Evolutionary conservation across 2,329 filamentous ascomycete species (phyloP).

Genomic region (Hypocreales sp.): DNA sequence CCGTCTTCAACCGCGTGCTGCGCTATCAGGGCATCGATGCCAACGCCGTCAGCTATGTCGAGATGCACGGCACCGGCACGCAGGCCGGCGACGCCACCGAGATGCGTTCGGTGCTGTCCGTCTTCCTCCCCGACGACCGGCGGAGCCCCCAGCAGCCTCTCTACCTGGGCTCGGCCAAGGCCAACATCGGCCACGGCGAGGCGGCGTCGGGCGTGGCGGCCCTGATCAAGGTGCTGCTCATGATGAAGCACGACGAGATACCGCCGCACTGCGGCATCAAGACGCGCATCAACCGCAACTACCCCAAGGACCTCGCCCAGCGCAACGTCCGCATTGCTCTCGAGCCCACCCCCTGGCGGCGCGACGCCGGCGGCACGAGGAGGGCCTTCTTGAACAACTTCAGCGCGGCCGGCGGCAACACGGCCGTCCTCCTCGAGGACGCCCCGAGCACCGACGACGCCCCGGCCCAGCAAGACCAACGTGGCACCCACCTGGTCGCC

Average conservation of each 20-base stretch:
- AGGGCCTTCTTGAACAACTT: slow-evolving; percentile 52
- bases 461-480: slow-evolving; percentile 34
- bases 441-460: slow-evolving; percentile 27
- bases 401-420: slow-evolving; percentile 57
- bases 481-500: slow-evolving; percentile 41
- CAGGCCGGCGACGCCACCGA: slow-evolving; percentile 76
- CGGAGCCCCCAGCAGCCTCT: slow-evolving; percentile 32
- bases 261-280: slow-evolving; percentile 57
- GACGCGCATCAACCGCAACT: slow-evolving; percentile 41
- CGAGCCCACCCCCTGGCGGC: slow-evolving; percentile 32
- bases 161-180: slow-evolving; percentile 47
- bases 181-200: slow-evolving; percentile 51
- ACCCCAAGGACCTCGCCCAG: slow-evolving; percentile 39
- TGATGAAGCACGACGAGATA: slow-evolving; percentile 40
- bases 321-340: slow-evolving; percentile 44
- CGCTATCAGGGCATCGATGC: slow-evolving; percentile 47
- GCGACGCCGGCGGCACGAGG: slow-evolving; percentile 24
- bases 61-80: slow-evolving; percentile 86
- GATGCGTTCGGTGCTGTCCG: slow-evolving; percentile 58
- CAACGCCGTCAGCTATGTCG: slow-evolving; percentile 65
- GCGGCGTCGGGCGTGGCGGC: slow-evolving; percentile 49
- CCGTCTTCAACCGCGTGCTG: slow-evolving; percentile 50
- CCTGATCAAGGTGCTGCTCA: slow-evolving; percentile 42
- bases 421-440: slow-evolving; percentile 49
- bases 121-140: slow-evolving; percentile 31